phyloP scores from a whole-genome alignment of 805 yeast species.

The Candida rishiriensis region DNA sequence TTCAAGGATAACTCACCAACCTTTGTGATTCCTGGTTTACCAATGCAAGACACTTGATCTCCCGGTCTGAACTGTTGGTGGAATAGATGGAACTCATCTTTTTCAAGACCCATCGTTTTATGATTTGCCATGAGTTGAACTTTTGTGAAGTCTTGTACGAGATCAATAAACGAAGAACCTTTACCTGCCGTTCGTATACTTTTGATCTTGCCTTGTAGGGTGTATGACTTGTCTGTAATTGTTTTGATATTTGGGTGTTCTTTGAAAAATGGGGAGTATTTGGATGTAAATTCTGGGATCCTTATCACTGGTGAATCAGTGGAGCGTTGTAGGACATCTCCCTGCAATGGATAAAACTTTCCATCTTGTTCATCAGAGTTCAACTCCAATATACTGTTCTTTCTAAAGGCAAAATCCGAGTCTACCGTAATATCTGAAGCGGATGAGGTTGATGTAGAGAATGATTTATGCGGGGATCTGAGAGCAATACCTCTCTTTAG shows the following conservation, averaged over 20 bases:
- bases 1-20: constrained; percentile 76
- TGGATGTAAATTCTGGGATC: constrained; percentile 35
- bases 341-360: constrained; percentile 23
- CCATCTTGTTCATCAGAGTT: constrained; percentile 16
- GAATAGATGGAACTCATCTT: constrained; percentile 35
- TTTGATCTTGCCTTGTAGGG: constrained; percentile 52
- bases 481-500: too few relatives aligned
- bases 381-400: constrained; percentile 12
- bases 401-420: constrained; percentile 32
- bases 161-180: constrained; percentile 64
- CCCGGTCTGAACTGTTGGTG: constrained; percentile 57
- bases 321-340: constrained; percentile 3
- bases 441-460: too few relatives aligned
- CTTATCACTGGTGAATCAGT: constrained; percentile 21
- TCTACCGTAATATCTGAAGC: constrained; percentile 19
- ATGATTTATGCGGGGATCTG: too few relatives aligned
- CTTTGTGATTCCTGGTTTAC: constrained; percentile 70
- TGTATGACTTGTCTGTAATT: constrained; percentile 15
- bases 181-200: constrained; percentile 63
- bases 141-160: constrained; percentile 52
- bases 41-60: constrained; percentile 63
- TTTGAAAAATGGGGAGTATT: constrained; percentile 24
- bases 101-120: constrained; percentile 38
- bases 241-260: constrained; percentile 19
- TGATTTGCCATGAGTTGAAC: constrained; percentile 63